A percentile compares a stretch with the other conserved stretches of the same genome.
Conservation (phyloP, 2,329 filamentous ascomycete species). For the Acrodontium crateriforme region DNA sequence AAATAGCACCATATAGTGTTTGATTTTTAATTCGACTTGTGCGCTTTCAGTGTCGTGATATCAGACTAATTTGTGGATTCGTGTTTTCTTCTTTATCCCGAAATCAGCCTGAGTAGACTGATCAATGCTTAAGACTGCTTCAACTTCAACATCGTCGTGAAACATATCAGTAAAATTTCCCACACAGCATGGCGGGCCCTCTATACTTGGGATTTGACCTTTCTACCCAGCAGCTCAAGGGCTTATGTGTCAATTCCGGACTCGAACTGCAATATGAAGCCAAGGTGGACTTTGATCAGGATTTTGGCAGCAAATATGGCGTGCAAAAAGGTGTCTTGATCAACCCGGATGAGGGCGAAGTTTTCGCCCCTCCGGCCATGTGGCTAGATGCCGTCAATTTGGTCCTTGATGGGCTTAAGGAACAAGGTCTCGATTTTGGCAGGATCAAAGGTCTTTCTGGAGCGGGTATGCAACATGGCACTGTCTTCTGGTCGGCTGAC, state of each 20-base stretch:
- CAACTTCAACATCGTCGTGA: too few relatives aligned
- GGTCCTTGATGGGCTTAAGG: slow-evolving; percentile 59
- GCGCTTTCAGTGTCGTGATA: too few relatives aligned
- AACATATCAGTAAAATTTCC: too few relatives aligned
- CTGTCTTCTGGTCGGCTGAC: slow-evolving; percentile 73
- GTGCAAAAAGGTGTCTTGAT: slow-evolving; percentile 79
- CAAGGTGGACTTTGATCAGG: slow-evolving; percentile 78
- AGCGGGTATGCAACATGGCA: slow-evolving; percentile 94
- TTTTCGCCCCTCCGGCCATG: slow-evolving; percentile 83
- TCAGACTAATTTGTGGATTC: too few relatives aligned
- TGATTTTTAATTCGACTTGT: too few relatives aligned
- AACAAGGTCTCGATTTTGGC: slow-evolving; percentile 56
- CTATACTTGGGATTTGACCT: slow-evolving; percentile 64
- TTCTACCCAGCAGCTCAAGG: slow-evolving; percentile 93
- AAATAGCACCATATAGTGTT: too few relatives aligned
- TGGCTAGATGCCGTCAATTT: slow-evolving; percentile 89
- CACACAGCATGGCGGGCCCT: too few relatives aligned
- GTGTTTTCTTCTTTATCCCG: too few relatives aligned
- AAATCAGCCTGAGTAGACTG: too few relatives aligned
- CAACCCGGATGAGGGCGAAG: slow-evolving; percentile 71
- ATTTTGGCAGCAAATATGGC: slow-evolving; percentile 33
- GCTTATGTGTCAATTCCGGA: slow-evolving; percentile 70
- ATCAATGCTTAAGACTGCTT: too few relatives aligned
- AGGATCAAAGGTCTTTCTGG: slow-evolving; percentile 73
- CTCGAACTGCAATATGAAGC: slow-evolving; percentile 70